phyloP scores from a whole-genome alignment of 2,329 filamentous ascomycete genomes.

The Immersiporthe knoxdaviesiana region DNA sequence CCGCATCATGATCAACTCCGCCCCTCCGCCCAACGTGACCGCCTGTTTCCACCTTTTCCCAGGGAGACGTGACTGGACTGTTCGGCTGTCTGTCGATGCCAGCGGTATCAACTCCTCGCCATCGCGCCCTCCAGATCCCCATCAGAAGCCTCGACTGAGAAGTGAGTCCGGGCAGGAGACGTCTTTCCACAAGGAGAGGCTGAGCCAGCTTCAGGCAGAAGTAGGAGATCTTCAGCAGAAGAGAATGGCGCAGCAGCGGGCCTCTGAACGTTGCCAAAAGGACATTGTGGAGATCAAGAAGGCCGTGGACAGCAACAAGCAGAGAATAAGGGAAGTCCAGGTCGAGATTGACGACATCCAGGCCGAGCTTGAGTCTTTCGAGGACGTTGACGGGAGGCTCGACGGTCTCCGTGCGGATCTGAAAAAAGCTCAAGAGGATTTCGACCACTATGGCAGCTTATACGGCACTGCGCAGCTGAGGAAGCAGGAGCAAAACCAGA shows the following conservation, averaged over 20 bases:
- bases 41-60: conserved; percentile 69
- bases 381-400: conserved; percentile 70
- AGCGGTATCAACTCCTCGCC: conserved; percentile 45
- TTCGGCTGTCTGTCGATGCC: conserved; percentile 52
- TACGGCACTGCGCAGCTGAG: conserved; percentile 56
- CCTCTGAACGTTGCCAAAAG: conserved; percentile 52
- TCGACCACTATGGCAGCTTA: conserved; percentile 55
- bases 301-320: conserved; percentile 47
- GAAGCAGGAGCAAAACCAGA: conserved; percentile 52
- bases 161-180: conserved; percentile 56
- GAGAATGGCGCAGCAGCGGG: conserved; percentile 50
- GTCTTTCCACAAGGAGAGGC: conserved; percentile 48
- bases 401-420: conserved; percentile 62
- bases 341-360: conserved; percentile 57
- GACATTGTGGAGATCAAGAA: conserved; percentile 54
- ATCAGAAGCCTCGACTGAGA: conserved; percentile 71
- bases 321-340: conserved; percentile 61
- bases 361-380: conserved; percentile 66
- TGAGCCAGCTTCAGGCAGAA: conserved; percentile 60
- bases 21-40: conserved; percentile 68
- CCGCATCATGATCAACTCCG: conserved; percentile 66
- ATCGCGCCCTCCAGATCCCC: conserved; percentile 48
- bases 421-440: conserved; percentile 49
- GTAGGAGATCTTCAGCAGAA: conserved; percentile 55
- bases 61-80: conserved; percentile 62